Base-by-base conservation (phyloP, 306 rosid genomes). In the Malus asiatica region DNA sequence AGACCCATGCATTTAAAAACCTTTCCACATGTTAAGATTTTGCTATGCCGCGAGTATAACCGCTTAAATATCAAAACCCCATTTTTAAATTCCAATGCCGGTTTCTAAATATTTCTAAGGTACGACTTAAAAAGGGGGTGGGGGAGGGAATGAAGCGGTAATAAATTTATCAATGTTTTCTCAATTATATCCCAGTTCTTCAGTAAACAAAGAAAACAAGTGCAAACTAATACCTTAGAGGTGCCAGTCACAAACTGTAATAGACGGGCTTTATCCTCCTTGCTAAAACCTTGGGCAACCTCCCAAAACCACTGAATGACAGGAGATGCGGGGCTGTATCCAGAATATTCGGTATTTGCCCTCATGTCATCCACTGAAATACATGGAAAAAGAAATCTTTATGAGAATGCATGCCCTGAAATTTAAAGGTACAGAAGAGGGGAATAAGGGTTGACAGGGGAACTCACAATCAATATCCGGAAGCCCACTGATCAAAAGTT, bases 211-310 rank as follows among this genome's bases (percentile, higher is more conserved):
- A 53, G 3, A 57, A 60, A 18, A 3, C 33, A 8, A 55, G 44
- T 12, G 70, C 64, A 71, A 55, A 8, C 62, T 63, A 53, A 68
- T 90, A 95, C 98, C 98, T 95, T 95, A 13, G 98, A 95, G 82
- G 98, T 92, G 78, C 98, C 98, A 6, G 98, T 95, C 78, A 95
- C 96, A 84, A 95, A 95, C 90, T 95, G 98, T 88, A 95, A 89
- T 29, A 95, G 89, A 63, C 98, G 93, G 67, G 98, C 98, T 87
- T 95, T 95, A 76, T 95, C 98, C 88, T 95, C 98, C 83, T 92
- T 92, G 84, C 97, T 95, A 80, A 92, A 89, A 67, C 87, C 88
- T 79, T 95, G 97, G 63, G 80, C 97, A 60, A 91, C 97, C 84
- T 95, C 98, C 98, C 97, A 95, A 78, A 92, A 95, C 98, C 97